Evolutionary conservation across 1,284 basidiomycete genomes (phyloP).

Genomic region (Leucoagaricus sp.): DNA sequence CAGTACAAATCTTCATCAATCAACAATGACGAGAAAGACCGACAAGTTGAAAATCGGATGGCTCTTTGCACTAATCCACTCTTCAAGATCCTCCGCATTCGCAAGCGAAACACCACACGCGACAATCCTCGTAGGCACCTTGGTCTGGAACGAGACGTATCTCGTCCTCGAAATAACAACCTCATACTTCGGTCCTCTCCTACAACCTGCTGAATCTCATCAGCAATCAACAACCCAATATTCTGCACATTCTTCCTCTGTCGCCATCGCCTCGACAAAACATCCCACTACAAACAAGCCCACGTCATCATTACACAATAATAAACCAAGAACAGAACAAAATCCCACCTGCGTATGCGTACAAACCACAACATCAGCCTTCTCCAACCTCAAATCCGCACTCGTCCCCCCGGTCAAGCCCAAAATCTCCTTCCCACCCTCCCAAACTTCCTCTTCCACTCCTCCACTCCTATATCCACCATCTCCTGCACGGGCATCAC

Average conservation of each 20-base stretch:
- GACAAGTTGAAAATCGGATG: constrained; percentile 99
- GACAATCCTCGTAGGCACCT: constrained; percentile 88
- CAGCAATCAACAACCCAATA: constrained; percentile 91
- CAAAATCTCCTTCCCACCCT: constrained; percentile 89
- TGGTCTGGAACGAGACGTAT: constrained; percentile 95
- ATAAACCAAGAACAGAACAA: neutral
- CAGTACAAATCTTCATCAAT: constrained; percentile 12
- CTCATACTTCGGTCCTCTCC: constrained; percentile 94
- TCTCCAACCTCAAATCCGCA: constrained; percentile 89
- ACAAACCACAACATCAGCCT: constrained; percentile 91
- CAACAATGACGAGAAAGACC: neutral
- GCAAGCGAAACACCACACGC: constrained; percentile 94
- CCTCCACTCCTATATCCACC: constrained; percentile 87
- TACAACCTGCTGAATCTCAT: constrained; percentile 94
- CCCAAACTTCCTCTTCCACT: constrained; percentile 90
- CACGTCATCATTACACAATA: neutral
- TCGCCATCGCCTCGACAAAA: constrained; percentile 95
- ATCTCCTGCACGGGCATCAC: constrained; percentile 97
- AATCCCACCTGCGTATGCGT: constrained; percentile 71
- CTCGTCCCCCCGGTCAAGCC: constrained; percentile 95
- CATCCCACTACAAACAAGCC: constrained; percentile 80
- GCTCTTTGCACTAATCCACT: constrained; percentile 95
- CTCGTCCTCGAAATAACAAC: constrained; percentile 93
- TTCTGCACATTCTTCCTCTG: constrained; percentile 96
- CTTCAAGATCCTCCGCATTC: constrained; percentile 95